Evolutionary conservation across 805 yeast genomes (phyloP).

Genomic region (Saccharomyces jurei): DNA sequence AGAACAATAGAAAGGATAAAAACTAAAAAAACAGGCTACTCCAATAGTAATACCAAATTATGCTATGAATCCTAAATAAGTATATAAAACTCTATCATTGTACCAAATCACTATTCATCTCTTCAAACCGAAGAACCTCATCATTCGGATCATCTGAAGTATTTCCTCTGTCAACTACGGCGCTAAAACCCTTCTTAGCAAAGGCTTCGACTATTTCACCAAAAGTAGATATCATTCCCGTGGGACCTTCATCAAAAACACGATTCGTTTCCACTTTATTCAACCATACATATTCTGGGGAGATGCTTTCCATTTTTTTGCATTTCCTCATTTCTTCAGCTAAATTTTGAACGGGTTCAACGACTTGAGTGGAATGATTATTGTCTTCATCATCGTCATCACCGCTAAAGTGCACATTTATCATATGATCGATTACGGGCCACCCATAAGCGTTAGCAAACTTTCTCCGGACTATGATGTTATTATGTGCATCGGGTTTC

Average conservation of each 20-base stretch:
- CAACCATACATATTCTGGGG: slow-evolving; percentile 42
- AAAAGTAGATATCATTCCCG: slow-evolving; percentile 60
- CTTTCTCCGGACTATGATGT: slow-evolving; percentile 77
- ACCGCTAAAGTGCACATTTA: slow-evolving; percentile 48
- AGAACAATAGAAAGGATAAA: neutral
- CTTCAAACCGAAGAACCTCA: slow-evolving; percentile 6
- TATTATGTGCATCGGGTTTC: slow-evolving; percentile 92
- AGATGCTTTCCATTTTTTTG: slow-evolving; percentile 10
- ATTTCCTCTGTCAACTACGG: neutral
- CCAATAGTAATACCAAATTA: neutral
- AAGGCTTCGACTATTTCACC: slow-evolving; percentile 49
- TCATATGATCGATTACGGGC: slow-evolving; percentile 64
- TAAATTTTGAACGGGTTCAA: neutral
- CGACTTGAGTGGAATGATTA: neutral
- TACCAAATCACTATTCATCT: slow-evolving; percentile 5
- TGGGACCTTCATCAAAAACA: slow-evolving; percentile 52
- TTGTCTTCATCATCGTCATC: slow-evolving; percentile 6
- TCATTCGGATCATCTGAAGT: slow-evolving; percentile 2
- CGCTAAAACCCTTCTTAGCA: slow-evolving; percentile 23
- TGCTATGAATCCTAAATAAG: neutral
- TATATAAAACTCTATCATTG: neutral
- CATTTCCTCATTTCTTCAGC: neutral
- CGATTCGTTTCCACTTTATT: slow-evolving; percentile 30
- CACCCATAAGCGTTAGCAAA: slow-evolving; percentile 86
- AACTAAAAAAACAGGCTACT: neutral